These are phyloP conservation scores for Petunia hybrid DNA, from an alignment of 305 asterid species.

Conservation along the genomic window DNA sequence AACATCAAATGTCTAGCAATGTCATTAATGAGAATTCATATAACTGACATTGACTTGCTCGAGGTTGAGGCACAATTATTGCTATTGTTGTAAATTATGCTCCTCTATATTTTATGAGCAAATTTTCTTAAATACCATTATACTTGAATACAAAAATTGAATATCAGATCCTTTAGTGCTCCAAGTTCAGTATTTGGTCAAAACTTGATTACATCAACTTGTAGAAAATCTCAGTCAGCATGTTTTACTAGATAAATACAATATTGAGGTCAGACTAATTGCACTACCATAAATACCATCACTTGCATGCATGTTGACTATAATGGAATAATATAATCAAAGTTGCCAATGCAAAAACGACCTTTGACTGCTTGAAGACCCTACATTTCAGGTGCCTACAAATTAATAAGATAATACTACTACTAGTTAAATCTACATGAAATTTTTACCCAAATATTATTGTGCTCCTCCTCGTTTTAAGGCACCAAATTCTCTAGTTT, in stretches of 20 bases:
- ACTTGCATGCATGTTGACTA: background rate
- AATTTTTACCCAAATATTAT: background rate
- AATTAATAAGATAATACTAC: background rate
- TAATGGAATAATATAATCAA: background rate
- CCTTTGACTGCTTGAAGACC: slow-evolving; percentile 20
- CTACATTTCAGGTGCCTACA: background rate
- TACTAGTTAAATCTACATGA: background rate
- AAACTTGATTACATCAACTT: background rate
- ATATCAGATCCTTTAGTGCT: too few species aligned
- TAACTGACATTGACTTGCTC: too few species aligned
- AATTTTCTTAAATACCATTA: background rate
- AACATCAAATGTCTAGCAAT: too few species aligned
- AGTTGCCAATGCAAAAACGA: background rate
- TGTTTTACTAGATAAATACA: background rate
- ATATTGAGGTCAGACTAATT: slow-evolving; percentile 1
- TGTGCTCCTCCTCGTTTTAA: slow-evolving; percentile 8
- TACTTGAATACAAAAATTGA: background rate
- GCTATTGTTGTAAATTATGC: too few species aligned
- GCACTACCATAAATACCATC: slow-evolving; percentile 5
- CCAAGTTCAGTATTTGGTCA: background rate
- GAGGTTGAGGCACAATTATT: too few species aligned
- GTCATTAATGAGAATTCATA: too few species aligned
- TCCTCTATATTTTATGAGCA: background rate
- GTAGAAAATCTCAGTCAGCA: background rate
- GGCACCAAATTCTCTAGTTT: slow-evolving; percentile 5